These are phyloP conservation scores for Nakazawaea wickerhamii DNA, from an alignment of 805 yeast genomes.

Conservation along the genomic window DNA sequence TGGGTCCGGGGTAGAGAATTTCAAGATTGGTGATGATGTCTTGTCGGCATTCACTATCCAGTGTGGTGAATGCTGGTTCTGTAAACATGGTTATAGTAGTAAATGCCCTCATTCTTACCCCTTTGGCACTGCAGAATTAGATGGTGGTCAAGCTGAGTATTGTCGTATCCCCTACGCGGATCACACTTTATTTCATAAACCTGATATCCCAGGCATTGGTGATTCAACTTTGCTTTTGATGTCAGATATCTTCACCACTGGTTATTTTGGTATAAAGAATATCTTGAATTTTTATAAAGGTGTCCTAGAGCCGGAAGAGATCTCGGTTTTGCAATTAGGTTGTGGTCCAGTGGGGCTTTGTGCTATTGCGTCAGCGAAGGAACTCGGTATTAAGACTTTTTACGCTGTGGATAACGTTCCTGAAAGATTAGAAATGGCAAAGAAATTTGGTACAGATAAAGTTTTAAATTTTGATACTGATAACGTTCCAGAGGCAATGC, in stretches of 20 bases:
- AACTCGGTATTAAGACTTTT: constrained; percentile 37
- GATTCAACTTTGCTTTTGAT: constrained; percentile 46
- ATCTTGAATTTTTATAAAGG: constrained; percentile 23
- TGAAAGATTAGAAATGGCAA: constrained; percentile 39
- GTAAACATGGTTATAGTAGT: constrained; percentile 48
- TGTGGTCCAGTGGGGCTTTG: constrained; percentile 60
- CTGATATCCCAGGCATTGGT: constrained; percentile 27
- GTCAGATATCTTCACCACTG: constrained; percentile 65
- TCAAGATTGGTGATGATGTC: constrained; percentile 41
- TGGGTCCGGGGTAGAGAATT: constrained; percentile 29
- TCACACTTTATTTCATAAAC: constrained; percentile 41
- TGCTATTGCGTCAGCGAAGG: constrained; percentile 39
- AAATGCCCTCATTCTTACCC: constrained; percentile 50
- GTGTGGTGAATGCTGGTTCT: constrained; percentile 57
- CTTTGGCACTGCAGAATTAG: constrained; percentile 51
- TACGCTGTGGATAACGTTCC: constrained; percentile 47
- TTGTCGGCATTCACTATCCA: constrained; percentile 47
- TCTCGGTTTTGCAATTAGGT: constrained; percentile 47
- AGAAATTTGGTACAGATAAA: constrained; percentile 39
- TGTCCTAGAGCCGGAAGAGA: constrained; percentile 27
- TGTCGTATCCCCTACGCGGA: constrained; percentile 55
- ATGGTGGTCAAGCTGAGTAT: constrained; percentile 62
- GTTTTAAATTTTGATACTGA: constrained; percentile 42
- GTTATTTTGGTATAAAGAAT: constrained; percentile 52
- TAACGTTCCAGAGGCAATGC: constrained; percentile 17